Percentiles rank a stretch among this genome's conserved stretches.
Evolutionary conservation across 768 basidiomycete genomes (phyloP).

Genomic region (Psilocybe cyanescens): DNA sequence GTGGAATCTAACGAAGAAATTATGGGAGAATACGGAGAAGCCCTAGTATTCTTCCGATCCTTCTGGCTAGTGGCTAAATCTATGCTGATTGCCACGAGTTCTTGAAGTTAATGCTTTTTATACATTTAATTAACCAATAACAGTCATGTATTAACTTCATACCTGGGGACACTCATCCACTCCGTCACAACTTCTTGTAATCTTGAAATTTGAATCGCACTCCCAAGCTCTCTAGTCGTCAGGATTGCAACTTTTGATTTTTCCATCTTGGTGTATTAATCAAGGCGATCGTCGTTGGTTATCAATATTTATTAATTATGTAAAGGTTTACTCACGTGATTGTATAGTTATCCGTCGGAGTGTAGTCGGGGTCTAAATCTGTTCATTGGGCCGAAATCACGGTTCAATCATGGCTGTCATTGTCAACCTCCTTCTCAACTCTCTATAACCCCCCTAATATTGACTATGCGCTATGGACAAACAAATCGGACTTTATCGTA

Average conservation of each 20-base stretch:
- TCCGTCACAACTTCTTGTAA: no score
- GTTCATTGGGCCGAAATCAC: not conserved
- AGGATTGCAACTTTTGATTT: no score
- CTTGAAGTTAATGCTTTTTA: not conserved
- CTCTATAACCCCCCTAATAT: not conserved
- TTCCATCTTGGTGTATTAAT: no score
- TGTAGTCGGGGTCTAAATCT: not conserved
- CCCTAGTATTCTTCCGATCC: not conserved
- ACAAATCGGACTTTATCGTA: not conserved
- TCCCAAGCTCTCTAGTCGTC: no score
- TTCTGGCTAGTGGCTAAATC: not conserved
- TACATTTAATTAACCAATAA: not conserved
- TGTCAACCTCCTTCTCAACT: not conserved
- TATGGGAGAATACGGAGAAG: constrained; percentile 43
- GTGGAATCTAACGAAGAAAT: constrained; percentile 59
- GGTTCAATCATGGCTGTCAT: not conserved
- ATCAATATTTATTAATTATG: no score
- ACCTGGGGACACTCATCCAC: no score
- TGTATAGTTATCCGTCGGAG: not conserved
- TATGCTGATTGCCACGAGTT: not conserved
- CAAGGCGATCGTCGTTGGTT: no score
- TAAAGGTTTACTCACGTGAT: not conserved
- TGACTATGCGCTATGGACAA: not conserved
- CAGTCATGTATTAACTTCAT: not conserved
- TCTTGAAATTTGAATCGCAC: no score